A percentile compares a stretch with the other conserved stretches of the same genome.
phyloP scores from a whole-genome alignment of 306 rosid species.

The Sesbania bispinosa region DNA sequence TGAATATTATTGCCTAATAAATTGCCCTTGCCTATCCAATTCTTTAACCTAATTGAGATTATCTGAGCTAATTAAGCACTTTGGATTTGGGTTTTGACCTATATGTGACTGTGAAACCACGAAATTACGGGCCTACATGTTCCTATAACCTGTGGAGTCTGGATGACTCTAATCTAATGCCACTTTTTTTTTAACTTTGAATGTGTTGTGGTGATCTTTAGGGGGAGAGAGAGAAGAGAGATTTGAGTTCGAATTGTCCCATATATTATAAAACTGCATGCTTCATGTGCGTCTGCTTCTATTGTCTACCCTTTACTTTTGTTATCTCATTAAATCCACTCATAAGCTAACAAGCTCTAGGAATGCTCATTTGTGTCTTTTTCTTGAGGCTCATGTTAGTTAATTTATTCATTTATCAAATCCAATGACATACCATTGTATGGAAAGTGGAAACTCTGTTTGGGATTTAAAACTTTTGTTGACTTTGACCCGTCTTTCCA shows the following conservation, averaged over 20 bases:
- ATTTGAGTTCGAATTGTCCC: background rate
- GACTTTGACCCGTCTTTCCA: slow-evolving; percentile 52
- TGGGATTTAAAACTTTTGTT: slow-evolving; percentile 71
- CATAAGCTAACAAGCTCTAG: slow-evolving; percentile 54
- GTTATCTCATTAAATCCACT: slow-evolving; percentile 51
- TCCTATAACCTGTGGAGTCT: too few relatives aligned
- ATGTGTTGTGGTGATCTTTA: background rate
- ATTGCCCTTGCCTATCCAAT: too few relatives aligned
- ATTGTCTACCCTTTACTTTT: slow-evolving; percentile 29
- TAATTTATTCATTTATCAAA: slow-evolving; percentile 27
- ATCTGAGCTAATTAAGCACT: too few relatives aligned
- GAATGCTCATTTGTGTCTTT: slow-evolving; percentile 64
- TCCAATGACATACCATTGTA: slow-evolving; percentile 50
- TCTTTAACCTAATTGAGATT: too few relatives aligned
- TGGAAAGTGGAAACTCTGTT: slow-evolving; percentile 39
- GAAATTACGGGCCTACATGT: too few relatives aligned
- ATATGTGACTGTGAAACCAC: too few relatives aligned
- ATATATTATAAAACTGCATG: slow-evolving; percentile 38
- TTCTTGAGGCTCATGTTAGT: slow-evolving; percentile 24
- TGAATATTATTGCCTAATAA: too few relatives aligned
- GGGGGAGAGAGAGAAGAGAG: background rate
- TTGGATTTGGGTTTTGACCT: too few relatives aligned
- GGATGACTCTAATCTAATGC: too few relatives aligned
- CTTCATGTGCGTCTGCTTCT: slow-evolving; percentile 42
- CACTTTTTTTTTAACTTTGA: too few relatives aligned